Conservation (phyloP, 2,329 filamentous ascomycete genomes). For the Nakataea oryzae region DNA sequence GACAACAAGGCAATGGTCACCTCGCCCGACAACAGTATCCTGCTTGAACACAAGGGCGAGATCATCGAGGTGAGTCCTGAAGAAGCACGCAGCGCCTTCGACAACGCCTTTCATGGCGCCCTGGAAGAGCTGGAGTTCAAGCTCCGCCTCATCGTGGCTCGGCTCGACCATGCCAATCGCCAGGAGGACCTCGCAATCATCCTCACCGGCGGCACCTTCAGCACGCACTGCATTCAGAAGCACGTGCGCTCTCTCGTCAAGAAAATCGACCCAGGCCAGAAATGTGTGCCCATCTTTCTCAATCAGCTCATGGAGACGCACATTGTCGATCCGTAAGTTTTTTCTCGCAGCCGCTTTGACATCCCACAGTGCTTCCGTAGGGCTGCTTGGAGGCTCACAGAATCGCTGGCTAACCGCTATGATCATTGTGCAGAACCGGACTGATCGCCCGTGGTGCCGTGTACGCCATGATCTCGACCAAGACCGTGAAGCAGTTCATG, state of each 20-base stretch:
- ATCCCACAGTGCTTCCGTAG: not conserved
- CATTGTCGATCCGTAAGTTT: not conserved
- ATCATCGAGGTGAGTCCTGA: not conserved
- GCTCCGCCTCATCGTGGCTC: not conserved
- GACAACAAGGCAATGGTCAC: not conserved
- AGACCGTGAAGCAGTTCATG: not conserved
- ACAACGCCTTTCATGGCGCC: not conserved
- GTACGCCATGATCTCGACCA: not conserved
- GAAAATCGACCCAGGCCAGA: not conserved
- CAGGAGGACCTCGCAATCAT: not conserved
- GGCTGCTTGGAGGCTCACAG: no score
- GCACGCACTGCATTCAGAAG: not conserved
- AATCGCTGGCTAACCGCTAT: not conserved
- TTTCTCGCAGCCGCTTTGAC: no score
- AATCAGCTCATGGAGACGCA: not conserved
- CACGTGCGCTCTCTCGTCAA: not conserved
- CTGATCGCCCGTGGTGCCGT: not conserved
- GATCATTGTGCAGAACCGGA: not conserved
- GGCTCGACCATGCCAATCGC: not conserved
- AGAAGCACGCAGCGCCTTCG: not conserved
- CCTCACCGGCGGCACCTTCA: not conserved
- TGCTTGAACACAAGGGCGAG: not conserved
- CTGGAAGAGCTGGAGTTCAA: not conserved
- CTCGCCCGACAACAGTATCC: not conserved
- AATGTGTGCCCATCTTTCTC: not conserved